These are phyloP conservation scores for Cordyceps militaris DNA, from an alignment of 2,329 filamentous ascomycete genomes.

Conservation along the genomic window DNA sequence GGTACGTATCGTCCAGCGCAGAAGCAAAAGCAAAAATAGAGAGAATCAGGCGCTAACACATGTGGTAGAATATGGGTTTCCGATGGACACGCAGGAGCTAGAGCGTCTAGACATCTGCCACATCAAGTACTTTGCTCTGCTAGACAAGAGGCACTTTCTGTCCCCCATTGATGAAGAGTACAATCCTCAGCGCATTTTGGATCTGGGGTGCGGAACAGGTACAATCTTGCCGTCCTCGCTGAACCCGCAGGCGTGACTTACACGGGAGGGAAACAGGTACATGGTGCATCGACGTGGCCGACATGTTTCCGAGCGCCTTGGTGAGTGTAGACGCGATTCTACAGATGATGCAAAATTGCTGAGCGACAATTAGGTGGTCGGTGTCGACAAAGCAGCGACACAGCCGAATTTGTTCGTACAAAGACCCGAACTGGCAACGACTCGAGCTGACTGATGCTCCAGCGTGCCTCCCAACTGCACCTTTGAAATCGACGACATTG, in stretches of 20 bases:
- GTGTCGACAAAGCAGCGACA: neutral
- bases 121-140: conserved; percentile 26
- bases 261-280: neutral
- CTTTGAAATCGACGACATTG: conserved; percentile 32
- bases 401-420: neutral
- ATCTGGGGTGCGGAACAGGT: conserved; percentile 27
- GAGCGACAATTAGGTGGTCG: neutral
- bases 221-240: neutral
- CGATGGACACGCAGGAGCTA: conserved; percentile 34
- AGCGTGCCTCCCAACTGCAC: conserved; percentile 31
- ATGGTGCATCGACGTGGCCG: neutral
- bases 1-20: conserved; percentile 17
- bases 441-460: conserved; percentile 29
- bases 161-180: conserved; percentile 15
- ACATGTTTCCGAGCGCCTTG: neutral
- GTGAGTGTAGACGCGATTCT: neutral
- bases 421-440: neutral
- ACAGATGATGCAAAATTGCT: conserved; percentile 16
- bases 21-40: no score
- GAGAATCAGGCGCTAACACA: no score
- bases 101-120: conserved; percentile 36
- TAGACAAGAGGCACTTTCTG: conserved; percentile 21
- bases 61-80: conserved; percentile 33
- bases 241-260: neutral
- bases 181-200: conserved; percentile 22